Evolutionary conservation across 1,284 basidiomycete species (phyloP), one percentile per base, ranked within the genome.

Genomic region (Ustilago trichophora): DNA sequence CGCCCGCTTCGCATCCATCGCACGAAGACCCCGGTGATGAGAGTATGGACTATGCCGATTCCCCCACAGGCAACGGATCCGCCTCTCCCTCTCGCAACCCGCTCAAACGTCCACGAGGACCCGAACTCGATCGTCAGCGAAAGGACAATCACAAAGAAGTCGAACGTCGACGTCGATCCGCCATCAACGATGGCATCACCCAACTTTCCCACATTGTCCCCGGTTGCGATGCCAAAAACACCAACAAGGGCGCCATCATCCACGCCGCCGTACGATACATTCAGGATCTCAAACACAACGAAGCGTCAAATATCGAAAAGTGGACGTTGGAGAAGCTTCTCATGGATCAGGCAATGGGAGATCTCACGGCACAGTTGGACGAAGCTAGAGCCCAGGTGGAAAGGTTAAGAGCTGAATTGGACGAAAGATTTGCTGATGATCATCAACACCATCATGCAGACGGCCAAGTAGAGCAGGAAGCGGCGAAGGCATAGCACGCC

Each of bases 101-200:
- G 7, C 13, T 29, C 45, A 75, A 75, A 56, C 53, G 73, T 48
- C 34, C 42, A 6, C 48, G 73, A 15, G 72, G 62, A 10, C 75
- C 74, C 13, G 75, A 78, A 55, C 48, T 75, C 2, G 77, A 79
- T 33, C 63, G 77, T 9, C 64, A 70, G 22, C 57, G 75, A 36
- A 79, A 79, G 50, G 77, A 79, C 63, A 74, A 77, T 50, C 77
- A 79, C 56, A 96, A 96, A 90, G 94, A 97, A 83, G 94, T 97
- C 11, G 94, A 98, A 83, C 90, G 93, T 55, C 87, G 93, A 37
- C 89, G 94, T 45, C 86, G 94, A 52, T 91, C 92, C 16, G 93
- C 93, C 75, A 97, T 98, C 84, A 95, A 95, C 82, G 91, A 94
- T 62, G 93, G 93, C 0, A 96, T 98, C 84, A 92, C 90, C 80